Base-by-base conservation (phyloP, 2,329 filamentous ascomycete genomes). In the Rhinocladiella similis region DNA sequence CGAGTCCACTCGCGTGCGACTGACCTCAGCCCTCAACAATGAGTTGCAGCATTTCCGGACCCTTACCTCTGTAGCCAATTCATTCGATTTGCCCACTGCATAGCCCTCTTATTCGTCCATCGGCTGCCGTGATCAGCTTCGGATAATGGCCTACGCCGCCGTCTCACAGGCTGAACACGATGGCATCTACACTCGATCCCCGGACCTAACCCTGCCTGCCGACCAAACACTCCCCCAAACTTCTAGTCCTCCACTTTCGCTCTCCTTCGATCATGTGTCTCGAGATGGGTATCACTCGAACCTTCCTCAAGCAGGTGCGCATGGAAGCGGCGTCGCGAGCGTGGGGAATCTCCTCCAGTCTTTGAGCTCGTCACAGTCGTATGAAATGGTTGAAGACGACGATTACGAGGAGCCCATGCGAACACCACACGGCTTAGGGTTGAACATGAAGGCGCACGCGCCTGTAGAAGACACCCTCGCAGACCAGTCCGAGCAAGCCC, bases 381-480 rank as follows among this genome's bases (percentile, higher is more conserved):
- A 79, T 65, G 74, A 77, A 50, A 68, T 78, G 56, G 69, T 78
- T 25, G 76, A 78, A 59, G 74, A 72, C 33, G 75, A 78, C 60
- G 76, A 77, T 60, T 75, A 77, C 49, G 68, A 70, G 42, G 65
- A 64, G 53, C 69, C 67, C 53, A 67, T 59, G 50, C 51, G 43
- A 29, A 57, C 56, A 25, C 57, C 56, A 16, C 27, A 53, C 25
- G 56, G 56, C 39, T 18, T 41, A 35, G 48, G 35, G 27, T 36
- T 48, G 29, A 56, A 50, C 39, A 57, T 56, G 56, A 33, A 58
- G 27, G 53, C 41, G 33, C 36, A 47, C 27, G 18, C 43, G 20
- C 19, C 50, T 13, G 38, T 51, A 46, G 43, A 54, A 50, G 45
- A 58, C 42, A 33, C 50, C 27, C 50, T 42, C 7, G 38, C 56